phyloP scores from a whole-genome alignment of 768 basidiomycete species.

The Cyathus striatus region DNA sequence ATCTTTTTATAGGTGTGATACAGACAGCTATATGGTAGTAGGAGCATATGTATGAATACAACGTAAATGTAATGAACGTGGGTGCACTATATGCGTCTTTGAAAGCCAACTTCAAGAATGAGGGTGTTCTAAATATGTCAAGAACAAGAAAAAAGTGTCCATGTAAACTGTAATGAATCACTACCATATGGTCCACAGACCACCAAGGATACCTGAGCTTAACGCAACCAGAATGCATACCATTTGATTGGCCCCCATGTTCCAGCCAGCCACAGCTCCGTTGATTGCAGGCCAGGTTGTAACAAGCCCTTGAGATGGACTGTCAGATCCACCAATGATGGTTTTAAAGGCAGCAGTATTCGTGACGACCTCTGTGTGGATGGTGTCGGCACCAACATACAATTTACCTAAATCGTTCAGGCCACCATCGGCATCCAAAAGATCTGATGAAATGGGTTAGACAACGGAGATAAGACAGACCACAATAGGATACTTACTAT shows the following conservation, averaged over 20 bases:
- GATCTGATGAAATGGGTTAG: slow-evolving; percentile 22
- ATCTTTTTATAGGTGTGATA: too few relatives aligned
- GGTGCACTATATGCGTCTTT: too few relatives aligned
- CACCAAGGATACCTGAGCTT: slow-evolving; percentile 8
- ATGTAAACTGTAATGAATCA: too few relatives aligned
- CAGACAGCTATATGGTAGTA: too few relatives aligned
- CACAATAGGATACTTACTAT: slow-evolving; percentile 27
- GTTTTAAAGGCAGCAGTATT: slow-evolving; percentile 22
- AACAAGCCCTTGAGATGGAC: slow-evolving; percentile 26
- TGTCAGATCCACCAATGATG: slow-evolving; percentile 30
- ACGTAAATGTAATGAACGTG: too few relatives aligned
- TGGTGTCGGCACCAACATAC: slow-evolving; percentile 40
- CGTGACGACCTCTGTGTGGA: slow-evolving; percentile 30
- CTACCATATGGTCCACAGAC: slow-evolving; percentile 11
- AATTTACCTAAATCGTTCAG: slow-evolving; percentile 40
- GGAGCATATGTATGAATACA: too few relatives aligned
- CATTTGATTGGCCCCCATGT: slow-evolving; percentile 6
- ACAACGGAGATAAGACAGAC: neutral
- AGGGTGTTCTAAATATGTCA: too few relatives aligned
- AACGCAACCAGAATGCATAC: slow-evolving; percentile 8
- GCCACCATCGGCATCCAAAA: slow-evolving; percentile 37
- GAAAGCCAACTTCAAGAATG: too few relatives aligned
- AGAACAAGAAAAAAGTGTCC: too few relatives aligned
- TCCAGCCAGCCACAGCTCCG: slow-evolving; percentile 9
- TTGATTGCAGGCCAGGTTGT: slow-evolving; percentile 22